phyloP scores from a whole-genome alignment of 345 rosid genomes.

The Trapa bicornis region DNA sequence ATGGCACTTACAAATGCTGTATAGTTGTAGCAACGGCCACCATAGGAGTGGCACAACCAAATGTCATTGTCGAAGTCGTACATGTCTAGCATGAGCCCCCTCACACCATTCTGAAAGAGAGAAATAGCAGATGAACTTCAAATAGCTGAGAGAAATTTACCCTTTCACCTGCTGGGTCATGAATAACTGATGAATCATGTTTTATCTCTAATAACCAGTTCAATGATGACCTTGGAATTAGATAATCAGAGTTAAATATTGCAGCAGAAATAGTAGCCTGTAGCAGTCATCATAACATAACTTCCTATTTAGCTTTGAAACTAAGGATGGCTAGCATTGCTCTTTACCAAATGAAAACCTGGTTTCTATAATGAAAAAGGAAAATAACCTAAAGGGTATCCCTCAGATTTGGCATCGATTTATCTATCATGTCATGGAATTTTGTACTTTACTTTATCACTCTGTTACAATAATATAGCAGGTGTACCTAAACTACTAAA shows the following conservation, averaged over 20 bases:
- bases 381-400: neutral
- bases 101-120: constrained; percentile 65
- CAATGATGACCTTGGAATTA: neutral
- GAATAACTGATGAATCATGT: neutral
- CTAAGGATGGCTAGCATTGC: neutral
- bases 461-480: neutral
- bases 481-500: neutral
- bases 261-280: neutral
- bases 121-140: neutral
- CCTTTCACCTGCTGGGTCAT: neutral
- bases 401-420: neutral
- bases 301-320: neutral
- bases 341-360: neutral
- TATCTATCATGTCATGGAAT: neutral
- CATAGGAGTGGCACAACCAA: constrained; percentile 84
- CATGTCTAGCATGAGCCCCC: constrained; percentile 91
- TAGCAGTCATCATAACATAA: neutral
- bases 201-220: neutral
- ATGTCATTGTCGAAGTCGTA: constrained; percentile 66
- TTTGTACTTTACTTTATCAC: neutral
- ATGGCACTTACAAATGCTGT: constrained; percentile 67
- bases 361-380: neutral
- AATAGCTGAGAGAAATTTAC: neutral
- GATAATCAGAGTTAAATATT: neutral
- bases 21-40: constrained; percentile 47